Evolutionary conservation across 148 eudicot genomes (phyloP), one percentile per base, ranked within the genome.

Genomic region (Heliosperma pusillum): DNA sequence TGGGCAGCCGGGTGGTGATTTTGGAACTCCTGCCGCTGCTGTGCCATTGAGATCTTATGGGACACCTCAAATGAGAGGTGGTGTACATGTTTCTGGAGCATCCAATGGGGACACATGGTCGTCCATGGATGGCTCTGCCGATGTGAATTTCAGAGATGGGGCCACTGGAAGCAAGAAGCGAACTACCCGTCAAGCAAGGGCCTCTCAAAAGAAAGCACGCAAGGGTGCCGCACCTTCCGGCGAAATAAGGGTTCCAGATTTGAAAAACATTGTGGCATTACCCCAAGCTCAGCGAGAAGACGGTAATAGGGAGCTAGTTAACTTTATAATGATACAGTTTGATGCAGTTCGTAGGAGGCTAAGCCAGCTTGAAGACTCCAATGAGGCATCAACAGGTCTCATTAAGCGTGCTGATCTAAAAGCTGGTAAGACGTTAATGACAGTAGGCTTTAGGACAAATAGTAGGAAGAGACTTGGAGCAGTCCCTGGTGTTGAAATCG

Each of bases 401-500:
- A 77, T 82, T 3, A 84, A 80, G 72, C 91, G 93, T 6, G 90
- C 98, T 1, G 93, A 92, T 79, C 74, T 92, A 36, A 86, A 74
- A 81, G 82, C 88, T 1, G 88, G 86, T 50, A 82, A 84, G 30
- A 76, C 87, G 7, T 52, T 90, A 80, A 82, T 88, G 91, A 86
- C 82, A 58, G 86, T 84, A 77, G 98, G 96, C 13, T 56, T 86
- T 80, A 83, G 93, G 78, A 88, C 97, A 5, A 95, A 95, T 70
- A 73, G 63, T 66, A 78, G 61, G 62, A 92, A 87, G 83, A 86
- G 93, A 80, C 65, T 95, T 52, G 98, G 98, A 22, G 83, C 77
- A 29, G 89, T 89, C 71, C 96, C 97, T 25, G 98, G 98, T 19
- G 77, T 92, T 60, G 96, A 90, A 71, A 81, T 92, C 74, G 98